Evolutionary conservation across 331 rosid species (phyloP), one percentile per base, ranked within the genome.

Genomic region (Acacia concinna): DNA sequence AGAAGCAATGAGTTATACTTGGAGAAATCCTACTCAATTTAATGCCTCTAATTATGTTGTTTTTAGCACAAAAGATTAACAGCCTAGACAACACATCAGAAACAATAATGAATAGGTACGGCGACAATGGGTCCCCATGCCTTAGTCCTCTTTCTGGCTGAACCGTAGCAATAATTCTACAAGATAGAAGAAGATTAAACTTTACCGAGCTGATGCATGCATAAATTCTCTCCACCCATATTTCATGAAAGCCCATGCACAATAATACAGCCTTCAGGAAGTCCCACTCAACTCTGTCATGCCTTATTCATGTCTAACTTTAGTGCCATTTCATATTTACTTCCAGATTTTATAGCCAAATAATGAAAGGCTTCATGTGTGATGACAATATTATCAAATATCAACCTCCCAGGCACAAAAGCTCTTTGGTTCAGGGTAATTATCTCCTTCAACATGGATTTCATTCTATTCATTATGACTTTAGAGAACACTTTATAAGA

Each of bases 241-340:
- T 4, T 0, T 4, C 0, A 2, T 1, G 0, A 13, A 46, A 46
- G 0, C 35, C 52, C 52, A 46, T 14, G 0, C 2, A 0, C 1
- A 4, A 0, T 4, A 46, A 4, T 0, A 46, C 52, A 0, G 0
- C n/a, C n/a, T 14, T 14, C 0, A 17, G 54, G 0, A 17, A 47
- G 5, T 47, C 54, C 21, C 8, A 17, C 8, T 47, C 54, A 6
- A 47, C 54, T 0, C 12, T 12, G 4, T 47, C n/a, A 47, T 3
- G 52, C n/a, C 7, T 46, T 46, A 4, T 15, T 46, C 52, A 44
- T 46, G 4, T 46, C 52, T 0, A 15, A 0, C 4, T 14, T 46
- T 3, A 15, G 0, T 0, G n/a, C 7, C 52, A 17, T 15, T 7
- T 46, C n/a, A 14, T 0, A 1, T 1, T 46, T 46, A 0, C 3